These are phyloP conservation scores for Leavenworthia alabamica DNA, from an alignment of 345 rosid species.

Conservation along the genomic window DNA sequence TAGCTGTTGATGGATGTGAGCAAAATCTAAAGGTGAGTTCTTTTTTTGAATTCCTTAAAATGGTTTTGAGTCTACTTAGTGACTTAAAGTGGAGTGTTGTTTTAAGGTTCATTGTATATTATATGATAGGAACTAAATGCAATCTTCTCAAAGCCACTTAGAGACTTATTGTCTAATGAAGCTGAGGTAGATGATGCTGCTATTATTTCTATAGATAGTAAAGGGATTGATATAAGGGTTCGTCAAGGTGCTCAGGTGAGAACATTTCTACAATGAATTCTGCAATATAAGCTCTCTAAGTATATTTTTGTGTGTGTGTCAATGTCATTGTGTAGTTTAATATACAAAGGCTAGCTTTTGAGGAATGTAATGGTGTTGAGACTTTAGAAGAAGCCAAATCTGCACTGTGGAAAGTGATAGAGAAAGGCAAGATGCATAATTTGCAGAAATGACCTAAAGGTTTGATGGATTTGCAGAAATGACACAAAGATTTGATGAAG, in stretches of 20 bases:
- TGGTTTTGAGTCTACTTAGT: not conserved
- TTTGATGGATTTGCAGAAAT: not conserved
- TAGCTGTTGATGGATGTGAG: conserved; percentile 96
- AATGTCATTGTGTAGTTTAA: conserved; percentile 51
- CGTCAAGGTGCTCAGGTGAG: conserved; percentile 95
- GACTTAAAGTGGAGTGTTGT: not conserved
- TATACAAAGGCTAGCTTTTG: conserved; percentile 82
- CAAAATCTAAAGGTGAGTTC: conserved; percentile 66
- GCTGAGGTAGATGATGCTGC: conserved; percentile 91
- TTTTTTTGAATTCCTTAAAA: not conserved
- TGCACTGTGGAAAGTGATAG: conserved; percentile 66
- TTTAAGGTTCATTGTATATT: not conserved
- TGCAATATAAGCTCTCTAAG: not conserved
- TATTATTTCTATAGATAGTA: conserved; percentile 89
- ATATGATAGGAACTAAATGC: conserved; percentile 68
- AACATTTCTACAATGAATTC: not conserved
- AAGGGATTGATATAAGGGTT: conserved; percentile 81
- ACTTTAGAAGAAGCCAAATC: conserved; percentile 84
- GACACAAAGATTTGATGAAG: not conserved
- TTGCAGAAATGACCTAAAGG: conserved; percentile 27
- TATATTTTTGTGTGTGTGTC: not conserved
- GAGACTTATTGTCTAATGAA: conserved; percentile 56
- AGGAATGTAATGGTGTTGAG: conserved; percentile 57
- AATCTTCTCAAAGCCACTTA: conserved; percentile 75
- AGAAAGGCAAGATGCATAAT: conserved; percentile 53